Evolutionary conservation across 192 early-diverging fungal species (phyloP), one percentile per base, ranked within the genome.

Genomic region (Coemansia sp.): DNA sequence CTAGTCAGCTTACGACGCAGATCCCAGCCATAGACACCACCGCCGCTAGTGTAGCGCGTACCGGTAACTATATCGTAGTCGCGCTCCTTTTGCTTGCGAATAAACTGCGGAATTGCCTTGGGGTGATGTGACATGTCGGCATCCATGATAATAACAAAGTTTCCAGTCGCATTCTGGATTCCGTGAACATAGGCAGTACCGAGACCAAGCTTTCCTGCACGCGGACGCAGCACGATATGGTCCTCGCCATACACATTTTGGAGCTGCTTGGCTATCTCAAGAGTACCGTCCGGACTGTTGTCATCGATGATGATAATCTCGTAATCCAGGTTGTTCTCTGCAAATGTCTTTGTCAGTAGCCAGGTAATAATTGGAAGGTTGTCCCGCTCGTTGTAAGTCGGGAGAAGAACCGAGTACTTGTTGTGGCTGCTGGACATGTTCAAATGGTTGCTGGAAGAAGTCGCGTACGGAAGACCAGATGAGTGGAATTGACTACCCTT

Each of bases 51-150:
- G 66, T 98, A 98, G 51, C 96, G 87, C 2, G 96, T 96, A 19
- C 96, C 96, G 33, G 92, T 96, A 24, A 97, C 92, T 46, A 98
- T 85, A 69, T 98, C 96, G 57, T 83, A 87, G 70, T 98, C 85
- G 62, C 85, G 66, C 55, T 88, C 64, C 66, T 86, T 83, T 71
- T 98, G 96, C 73, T 73, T 86, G 83, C 84, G 79, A 37, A 98
- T 92, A 76, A 96, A 95, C 65, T 95, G 84, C 21, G 95, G 91
- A 45, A 98, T 98, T 52, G 93, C 95, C 78, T 96, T 95, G 42
- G 96, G 96, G 65, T 98, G 96, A 72, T 98, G 96, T 22, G 94
- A 96, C 87, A 98, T 94, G 67, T 98, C 96, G 19, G 96, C 94
- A 64, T 98, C 96, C 93, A 98, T 91, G 67, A 98, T 96, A 61